Base-by-base conservation (phyloP, 352 stramenopile genomes). In the Phytophthora colocasiae region DNA sequence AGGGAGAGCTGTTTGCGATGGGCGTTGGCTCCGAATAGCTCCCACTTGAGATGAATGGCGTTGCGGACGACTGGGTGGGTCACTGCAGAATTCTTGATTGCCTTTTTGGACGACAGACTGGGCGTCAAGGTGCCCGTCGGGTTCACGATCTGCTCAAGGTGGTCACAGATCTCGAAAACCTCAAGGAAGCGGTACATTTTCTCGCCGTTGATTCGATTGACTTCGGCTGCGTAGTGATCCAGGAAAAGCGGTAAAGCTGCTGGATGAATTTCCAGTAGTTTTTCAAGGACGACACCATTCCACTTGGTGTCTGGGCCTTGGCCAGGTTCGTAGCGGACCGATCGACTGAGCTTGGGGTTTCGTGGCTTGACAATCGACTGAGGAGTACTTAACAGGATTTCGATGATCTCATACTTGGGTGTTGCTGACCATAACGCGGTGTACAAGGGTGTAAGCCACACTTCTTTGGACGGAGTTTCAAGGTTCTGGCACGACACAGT, bases 1-100 rank as follows among this genome's bases (percentile, higher is more conserved):
- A 85, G 40, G 2, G 60, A 70, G 4, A 88, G 53, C 46, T 85
- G 77, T 5, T 69, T 76, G 14, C 77, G 76, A 53, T 88, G 78
- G 6, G 67, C 41, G 2, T 34, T 48, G 1, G 64, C 68, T 0
- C 79, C 77, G 29, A 85, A 88, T 3, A 85, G 65, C 63, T 81
- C 71, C 79, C 79, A 88, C 58, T 85, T 85, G 19, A 84, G 63
- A 31, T 76, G 65, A 22, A 88, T 78, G 6, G 77, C 79, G 46
- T 88, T 85, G 1, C 74, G 71, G 39, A 88, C 64, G 15, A 81
- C 76, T 46, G 79, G 77, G 45, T 88, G 79, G 0, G 71, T 79
- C 22, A 88, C 71, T 31, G 69, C 67, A 4, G 70, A 77, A 31
- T 75, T 70, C 17, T 74, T 64, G 44, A 73, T 71, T 15, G 57